These are phyloP conservation scores for Phytopythium litorale DNA, from an alignment of 352 stramenopile genomes.

Conservation along the genomic window DNA sequence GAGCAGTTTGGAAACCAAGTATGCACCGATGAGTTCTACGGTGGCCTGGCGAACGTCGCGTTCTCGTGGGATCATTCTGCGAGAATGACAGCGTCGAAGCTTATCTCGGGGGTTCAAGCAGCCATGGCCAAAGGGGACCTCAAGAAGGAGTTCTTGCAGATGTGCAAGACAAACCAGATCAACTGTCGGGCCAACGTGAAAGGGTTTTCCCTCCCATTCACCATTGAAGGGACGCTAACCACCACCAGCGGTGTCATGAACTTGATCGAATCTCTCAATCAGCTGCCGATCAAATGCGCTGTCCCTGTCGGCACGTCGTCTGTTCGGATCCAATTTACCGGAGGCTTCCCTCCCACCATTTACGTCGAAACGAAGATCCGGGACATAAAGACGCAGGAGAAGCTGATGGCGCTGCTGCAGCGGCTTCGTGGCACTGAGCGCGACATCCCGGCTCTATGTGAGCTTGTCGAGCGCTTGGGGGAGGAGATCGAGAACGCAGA, in stretches of 20 bases:
- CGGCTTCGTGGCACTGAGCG: neutral
- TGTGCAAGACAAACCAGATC: neutral
- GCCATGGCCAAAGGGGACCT: neutral
- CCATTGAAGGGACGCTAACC: neutral
- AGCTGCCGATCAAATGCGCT: neutral
- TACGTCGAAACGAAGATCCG: neutral
- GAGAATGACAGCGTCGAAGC: no score
- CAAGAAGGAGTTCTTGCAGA: no score
- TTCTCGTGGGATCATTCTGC: no score
- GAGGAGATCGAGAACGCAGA: neutral
- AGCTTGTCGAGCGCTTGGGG: neutral
- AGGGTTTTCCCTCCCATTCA: neutral
- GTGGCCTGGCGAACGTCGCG: neutral
- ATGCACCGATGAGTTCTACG: neutral
- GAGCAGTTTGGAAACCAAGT: neutral
- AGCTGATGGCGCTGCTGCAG: neutral
- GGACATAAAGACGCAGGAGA: neutral
- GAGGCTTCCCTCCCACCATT: neutral
- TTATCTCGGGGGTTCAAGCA: neutral
- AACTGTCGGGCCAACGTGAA: neutral
- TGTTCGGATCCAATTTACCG: neutral
- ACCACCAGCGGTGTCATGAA: neutral
- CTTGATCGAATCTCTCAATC: neutral
- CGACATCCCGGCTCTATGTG: neutral
- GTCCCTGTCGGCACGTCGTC: neutral